Conservation (phyloP, 768 basidiomycete genomes). For the Pleurotus pulmonarius region DNA sequence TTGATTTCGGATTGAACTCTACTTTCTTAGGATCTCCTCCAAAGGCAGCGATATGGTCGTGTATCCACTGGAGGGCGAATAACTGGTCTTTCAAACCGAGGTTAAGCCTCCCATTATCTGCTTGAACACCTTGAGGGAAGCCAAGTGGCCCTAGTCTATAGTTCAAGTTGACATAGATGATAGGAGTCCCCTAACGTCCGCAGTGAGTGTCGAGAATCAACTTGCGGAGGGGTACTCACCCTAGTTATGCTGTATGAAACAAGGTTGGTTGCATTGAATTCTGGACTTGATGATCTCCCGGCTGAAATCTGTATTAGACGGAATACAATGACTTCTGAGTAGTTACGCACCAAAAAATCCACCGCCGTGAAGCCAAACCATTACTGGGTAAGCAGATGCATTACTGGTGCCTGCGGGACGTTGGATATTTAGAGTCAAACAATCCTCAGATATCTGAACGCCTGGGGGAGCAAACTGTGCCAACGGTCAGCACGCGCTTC, state of each 20-base stretch:
- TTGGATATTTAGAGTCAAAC: slow-evolving; percentile 41
- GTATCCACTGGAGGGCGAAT: slow-evolving; percentile 43
- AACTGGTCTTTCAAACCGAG: slow-evolving; percentile 37
- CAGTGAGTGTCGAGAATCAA: too few species aligned
- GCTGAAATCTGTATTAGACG: neutral
- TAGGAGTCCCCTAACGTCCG: slow-evolving; percentile 26
- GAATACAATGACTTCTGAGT: neutral
- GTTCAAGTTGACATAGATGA: slow-evolving; percentile 45
- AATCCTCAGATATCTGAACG: slow-evolving; percentile 36
- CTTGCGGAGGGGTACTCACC: slow-evolving; percentile 10
- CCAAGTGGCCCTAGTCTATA: slow-evolving; percentile 49
- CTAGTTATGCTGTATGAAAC: slow-evolving; percentile 20
- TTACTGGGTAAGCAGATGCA: slow-evolving; percentile 30
- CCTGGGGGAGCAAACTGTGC: neutral
- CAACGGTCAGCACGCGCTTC: too few species aligned
- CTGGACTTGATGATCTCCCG: slow-evolving; percentile 8
- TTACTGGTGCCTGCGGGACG: slow-evolving; percentile 22
- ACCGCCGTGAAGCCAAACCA: slow-evolving; percentile 32
- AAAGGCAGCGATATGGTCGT: slow-evolving; percentile 49
- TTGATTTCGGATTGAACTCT: neutral
- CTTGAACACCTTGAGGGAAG: slow-evolving; percentile 37
- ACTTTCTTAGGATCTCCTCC: slow-evolving; percentile 54
- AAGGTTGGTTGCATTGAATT: slow-evolving; percentile 27
- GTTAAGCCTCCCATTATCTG: slow-evolving; percentile 30
- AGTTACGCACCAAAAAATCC: slow-evolving; percentile 11